Conservation (phyloP, 495 filamentous ascomycete species). For the Aspergillus ellipticus region DNA sequence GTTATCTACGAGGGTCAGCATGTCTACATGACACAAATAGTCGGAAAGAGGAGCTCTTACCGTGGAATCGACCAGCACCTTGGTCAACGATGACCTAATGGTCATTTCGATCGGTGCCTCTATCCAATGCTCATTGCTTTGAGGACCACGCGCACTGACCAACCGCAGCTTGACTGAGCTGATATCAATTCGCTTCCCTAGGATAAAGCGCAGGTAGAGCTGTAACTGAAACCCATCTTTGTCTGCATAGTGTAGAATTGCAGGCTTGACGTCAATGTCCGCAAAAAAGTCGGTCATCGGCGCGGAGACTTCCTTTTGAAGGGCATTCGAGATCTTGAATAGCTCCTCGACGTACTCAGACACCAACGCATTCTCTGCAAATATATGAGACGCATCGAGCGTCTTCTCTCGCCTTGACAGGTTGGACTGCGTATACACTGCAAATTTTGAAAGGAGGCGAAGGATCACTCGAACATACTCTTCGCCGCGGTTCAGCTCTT, state of each 20-base stretch:
- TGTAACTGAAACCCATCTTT: constrained; percentile 76
- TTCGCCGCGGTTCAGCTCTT: constrained; percentile 67
- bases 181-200: constrained; percentile 66
- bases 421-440: constrained; percentile 35
- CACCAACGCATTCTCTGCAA: constrained; percentile 52
- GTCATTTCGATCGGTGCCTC: constrained; percentile 29
- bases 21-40: not conserved
- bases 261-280: constrained; percentile 63
- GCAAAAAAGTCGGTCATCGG: constrained; percentile 72
- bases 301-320: constrained; percentile 62
- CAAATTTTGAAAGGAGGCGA: constrained; percentile 70
- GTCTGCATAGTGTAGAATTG: constrained; percentile 63
- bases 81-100: constrained; percentile 38
- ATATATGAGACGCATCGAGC: constrained; percentile 27
- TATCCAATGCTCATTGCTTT: constrained; percentile 42
- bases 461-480: constrained; percentile 77
- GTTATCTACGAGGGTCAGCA: constrained; percentile 47
- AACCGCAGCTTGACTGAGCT: constrained; percentile 65
- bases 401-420: constrained; percentile 34
- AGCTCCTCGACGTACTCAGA: constrained; percentile 65
- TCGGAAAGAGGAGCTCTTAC: constrained; percentile 20
- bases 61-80: constrained; percentile 37
- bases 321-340: constrained; percentile 54
- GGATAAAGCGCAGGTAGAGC: constrained; percentile 65
- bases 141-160: constrained; percentile 31